phyloP scores from a whole-genome alignment of 2,329 filamentous ascomycete species.

The Colletotrichum destructivum region DNA sequence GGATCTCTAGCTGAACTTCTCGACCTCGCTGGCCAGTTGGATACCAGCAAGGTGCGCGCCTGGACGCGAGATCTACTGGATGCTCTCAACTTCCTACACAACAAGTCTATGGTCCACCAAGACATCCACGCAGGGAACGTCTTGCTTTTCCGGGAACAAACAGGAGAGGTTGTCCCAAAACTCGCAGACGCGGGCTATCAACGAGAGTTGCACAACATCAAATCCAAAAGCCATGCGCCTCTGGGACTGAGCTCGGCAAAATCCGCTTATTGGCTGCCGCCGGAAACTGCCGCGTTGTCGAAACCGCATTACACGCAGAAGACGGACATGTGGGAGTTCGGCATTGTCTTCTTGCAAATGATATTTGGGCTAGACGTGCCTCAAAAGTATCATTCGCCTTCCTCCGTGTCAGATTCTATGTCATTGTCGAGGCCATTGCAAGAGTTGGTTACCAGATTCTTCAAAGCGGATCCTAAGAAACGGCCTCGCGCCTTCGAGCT shows the following conservation, averaged over 20 bases:
- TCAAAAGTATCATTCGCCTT: conserved; percentile 84
- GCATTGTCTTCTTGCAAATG: conserved; percentile 94
- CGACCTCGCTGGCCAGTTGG: conserved; percentile 81
- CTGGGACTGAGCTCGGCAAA: conserved; percentile 73
- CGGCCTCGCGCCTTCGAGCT: conserved; percentile 85
- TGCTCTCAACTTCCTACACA: conserved; percentile 89
- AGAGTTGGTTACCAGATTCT: conserved; percentile 87
- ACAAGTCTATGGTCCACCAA: conserved; percentile 86
- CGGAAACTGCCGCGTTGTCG: conserved; percentile 77
- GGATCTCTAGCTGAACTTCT: conserved; percentile 87
- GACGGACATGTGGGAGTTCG: conserved; percentile 95
- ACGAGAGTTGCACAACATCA: conserved; percentile 75
- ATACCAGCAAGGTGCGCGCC: conserved; percentile 82
- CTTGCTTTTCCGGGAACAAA: conserved; percentile 79
- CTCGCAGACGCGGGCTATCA: conserved; percentile 83
- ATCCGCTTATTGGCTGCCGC: conserved; percentile 87
- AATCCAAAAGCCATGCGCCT: conserved; percentile 66
- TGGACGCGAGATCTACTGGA: conserved; percentile 96
- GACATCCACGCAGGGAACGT: conserved; percentile 86
- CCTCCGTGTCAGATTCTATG: conserved; percentile 78
- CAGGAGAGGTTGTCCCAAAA: conserved; percentile 80
- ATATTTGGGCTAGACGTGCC: conserved; percentile 86
- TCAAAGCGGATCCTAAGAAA: conserved; percentile 87
- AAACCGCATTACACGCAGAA: conserved; percentile 79
- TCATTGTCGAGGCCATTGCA: conserved; percentile 81